These are phyloP conservation scores for Talaromyces ruber DNA, from an alignment of 495 filamentous ascomycete genomes.

Conservation along the genomic window DNA sequence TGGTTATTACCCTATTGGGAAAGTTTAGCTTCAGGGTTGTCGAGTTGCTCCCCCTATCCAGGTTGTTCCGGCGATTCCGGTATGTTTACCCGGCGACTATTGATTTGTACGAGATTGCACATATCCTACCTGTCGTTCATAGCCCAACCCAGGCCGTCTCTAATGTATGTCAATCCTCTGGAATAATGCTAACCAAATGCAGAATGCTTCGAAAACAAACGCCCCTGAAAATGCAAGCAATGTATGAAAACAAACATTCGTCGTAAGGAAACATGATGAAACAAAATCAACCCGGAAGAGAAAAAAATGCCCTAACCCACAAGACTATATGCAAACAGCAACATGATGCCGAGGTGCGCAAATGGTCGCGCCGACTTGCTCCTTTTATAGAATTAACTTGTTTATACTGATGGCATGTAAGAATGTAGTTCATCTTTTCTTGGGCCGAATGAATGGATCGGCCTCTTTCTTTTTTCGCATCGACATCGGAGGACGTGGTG, in stretches of 20 bases:
- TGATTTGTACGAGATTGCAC: neutral
- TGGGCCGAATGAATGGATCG: slow-evolving; percentile 46
- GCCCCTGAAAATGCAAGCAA: neutral
- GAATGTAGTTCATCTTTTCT: slow-evolving; percentile 20
- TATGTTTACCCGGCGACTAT: neutral
- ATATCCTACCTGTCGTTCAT: neutral
- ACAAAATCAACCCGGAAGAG: neutral
- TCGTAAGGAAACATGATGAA: neutral
- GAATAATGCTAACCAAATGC: neutral
- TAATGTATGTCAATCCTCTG: neutral
- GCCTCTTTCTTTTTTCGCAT: slow-evolving; percentile 39
- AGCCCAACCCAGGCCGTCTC: neutral
- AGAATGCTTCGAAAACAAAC: neutral
- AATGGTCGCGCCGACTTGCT: neutral
- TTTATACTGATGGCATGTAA: neutral
- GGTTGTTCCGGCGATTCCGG: neutral
- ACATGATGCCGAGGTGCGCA: neutral
- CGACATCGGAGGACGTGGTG: slow-evolving; percentile 21
- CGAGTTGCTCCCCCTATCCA: neutral
- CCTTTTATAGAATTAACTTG: neutral
- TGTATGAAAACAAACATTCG: neutral
- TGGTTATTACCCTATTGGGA: neutral
- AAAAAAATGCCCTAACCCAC: neutral
- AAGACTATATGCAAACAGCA: neutral
- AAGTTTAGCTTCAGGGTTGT: neutral